Percentiles rank a stretch among this genome's conserved stretches.
Evolutionary conservation across 352 stramenopile genomes (phyloP).

Genomic region (Elongisporangium anandrum): DNA sequence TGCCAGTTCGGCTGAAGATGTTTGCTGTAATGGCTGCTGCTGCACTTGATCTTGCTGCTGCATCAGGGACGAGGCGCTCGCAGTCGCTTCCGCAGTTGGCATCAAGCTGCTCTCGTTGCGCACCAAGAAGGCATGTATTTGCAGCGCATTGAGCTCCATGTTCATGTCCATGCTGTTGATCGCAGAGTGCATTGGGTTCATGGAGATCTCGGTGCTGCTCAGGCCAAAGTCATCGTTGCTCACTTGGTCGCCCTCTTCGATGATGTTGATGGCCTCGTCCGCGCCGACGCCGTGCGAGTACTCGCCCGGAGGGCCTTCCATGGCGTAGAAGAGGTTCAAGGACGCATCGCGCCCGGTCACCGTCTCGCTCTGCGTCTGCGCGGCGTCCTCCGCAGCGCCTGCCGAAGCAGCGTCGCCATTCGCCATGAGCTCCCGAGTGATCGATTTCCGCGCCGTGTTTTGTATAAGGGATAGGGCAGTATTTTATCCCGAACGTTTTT

Average conservation of each 20-base stretch:
- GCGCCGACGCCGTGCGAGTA: conserved; percentile 4
- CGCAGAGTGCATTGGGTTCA: conserved; percentile 36
- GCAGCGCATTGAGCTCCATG: conserved; percentile 52
- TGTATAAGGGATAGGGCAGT: neutral
- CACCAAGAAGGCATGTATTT: conserved; percentile 48
- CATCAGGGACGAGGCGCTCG: neutral
- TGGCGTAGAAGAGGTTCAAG: conserved; percentile 14
- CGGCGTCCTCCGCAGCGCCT: neutral
- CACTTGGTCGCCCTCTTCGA: conserved; percentile 46
- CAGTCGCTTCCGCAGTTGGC: conserved; percentile 3
- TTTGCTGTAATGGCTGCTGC: neutral
- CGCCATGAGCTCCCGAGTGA: neutral
- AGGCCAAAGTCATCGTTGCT: conserved; percentile 48
- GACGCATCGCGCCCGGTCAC: neutral
- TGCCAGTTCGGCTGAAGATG: neutral
- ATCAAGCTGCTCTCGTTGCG: conserved; percentile 17
- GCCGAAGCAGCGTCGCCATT: neutral
- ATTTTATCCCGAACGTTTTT: neutral
- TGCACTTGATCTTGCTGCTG: neutral
- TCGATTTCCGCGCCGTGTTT: too few relatives aligned
- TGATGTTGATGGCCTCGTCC: conserved; percentile 33
- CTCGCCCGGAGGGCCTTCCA: conserved; percentile 3
- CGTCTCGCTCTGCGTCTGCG: neutral
- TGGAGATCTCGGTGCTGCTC: conserved; percentile 32
- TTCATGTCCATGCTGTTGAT: conserved; percentile 42